phyloP scores from a whole-genome alignment of 1,139 yeast species.

The Meyerozyma guilliermondii region DNA sequence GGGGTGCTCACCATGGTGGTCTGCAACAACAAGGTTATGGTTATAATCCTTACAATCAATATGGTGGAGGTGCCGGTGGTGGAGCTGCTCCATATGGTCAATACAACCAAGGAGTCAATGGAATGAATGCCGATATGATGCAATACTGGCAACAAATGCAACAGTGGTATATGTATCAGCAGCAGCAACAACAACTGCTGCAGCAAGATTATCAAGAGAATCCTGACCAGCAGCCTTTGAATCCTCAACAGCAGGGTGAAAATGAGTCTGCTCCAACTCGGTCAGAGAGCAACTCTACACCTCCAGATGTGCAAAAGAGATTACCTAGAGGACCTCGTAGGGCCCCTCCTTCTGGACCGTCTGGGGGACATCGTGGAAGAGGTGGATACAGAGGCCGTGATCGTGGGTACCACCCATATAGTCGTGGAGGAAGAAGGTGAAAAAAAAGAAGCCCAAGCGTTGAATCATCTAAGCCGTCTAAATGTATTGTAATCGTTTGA shows the following conservation, averaged over 20 bases:
- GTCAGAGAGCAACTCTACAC: conserved; percentile 6
- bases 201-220: conserved; percentile 18
- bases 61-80: conserved; percentile 17
- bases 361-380: conserved; percentile 22
- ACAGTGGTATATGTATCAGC: conserved; percentile 64
- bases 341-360: conserved; percentile 35
- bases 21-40: conserved; percentile 23
- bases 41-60: conserved; percentile 28
- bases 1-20: conserved; percentile 49
- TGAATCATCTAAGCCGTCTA: too few relatives aligned
- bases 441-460: too few relatives aligned
- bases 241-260: conserved; percentile 48
- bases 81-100: conserved; percentile 16
- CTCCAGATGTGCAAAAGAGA: conserved; percentile 21
- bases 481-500: too few relatives aligned
- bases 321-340: conserved; percentile 43
- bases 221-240: conserved; percentile 45
- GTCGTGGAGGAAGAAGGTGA: conserved; percentile 24
- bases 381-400: conserved; percentile 20
- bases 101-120: conserved; percentile 29
- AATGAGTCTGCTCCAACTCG: conserved; percentile 8
- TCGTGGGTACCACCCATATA: conserved; percentile 30
- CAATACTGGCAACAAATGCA: conserved; percentile 85
- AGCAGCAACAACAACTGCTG: conserved; percentile 43
- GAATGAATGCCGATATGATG: conserved; percentile 80